phyloP scores from a whole-genome alignment of 768 basidiomycete species.

The Mycena floridula region DNA sequence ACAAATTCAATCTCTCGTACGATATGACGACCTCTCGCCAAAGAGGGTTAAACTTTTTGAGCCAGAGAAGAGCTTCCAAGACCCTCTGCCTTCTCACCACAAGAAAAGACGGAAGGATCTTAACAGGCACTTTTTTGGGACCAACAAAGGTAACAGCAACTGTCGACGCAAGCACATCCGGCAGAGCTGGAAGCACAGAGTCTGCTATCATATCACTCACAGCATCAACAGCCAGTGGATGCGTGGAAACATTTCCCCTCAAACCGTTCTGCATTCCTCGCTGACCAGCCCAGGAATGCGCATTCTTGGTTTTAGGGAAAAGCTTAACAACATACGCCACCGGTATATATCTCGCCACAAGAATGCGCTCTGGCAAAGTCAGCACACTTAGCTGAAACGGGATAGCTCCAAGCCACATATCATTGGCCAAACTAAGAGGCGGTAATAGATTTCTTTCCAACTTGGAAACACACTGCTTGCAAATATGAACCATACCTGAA shows the following conservation, averaged over 20 bases:
- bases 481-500: background rate
- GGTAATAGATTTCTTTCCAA: conserved; percentile 1
- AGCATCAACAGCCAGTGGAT: too few species aligned
- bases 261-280: conserved; percentile 6
- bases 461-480: background rate
- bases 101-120: background rate
- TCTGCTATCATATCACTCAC: too few species aligned
- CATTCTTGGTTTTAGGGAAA: conserved; percentile 11
- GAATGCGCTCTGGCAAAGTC: conserved; percentile 17
- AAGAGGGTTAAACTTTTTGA: background rate
- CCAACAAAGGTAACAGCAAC: background rate
- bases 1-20: background rate
- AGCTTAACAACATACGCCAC: conserved; percentile 17
- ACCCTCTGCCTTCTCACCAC: background rate
- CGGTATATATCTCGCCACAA: conserved; percentile 14
- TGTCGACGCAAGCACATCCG: background rate
- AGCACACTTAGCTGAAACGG: conserved; percentile 12
- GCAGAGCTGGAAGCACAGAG: background rate
- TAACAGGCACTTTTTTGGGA: background rate
- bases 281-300: background rate
- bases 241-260: conserved; percentile 16
- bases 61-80: background rate
- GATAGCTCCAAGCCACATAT: conserved; percentile 19
- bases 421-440: conserved; percentile 14
- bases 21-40: background rate